These are phyloP conservation scores for Trichophyton equinum DNA, from an alignment of 2,329 filamentous ascomycete genomes.

Conservation along the genomic window DNA sequence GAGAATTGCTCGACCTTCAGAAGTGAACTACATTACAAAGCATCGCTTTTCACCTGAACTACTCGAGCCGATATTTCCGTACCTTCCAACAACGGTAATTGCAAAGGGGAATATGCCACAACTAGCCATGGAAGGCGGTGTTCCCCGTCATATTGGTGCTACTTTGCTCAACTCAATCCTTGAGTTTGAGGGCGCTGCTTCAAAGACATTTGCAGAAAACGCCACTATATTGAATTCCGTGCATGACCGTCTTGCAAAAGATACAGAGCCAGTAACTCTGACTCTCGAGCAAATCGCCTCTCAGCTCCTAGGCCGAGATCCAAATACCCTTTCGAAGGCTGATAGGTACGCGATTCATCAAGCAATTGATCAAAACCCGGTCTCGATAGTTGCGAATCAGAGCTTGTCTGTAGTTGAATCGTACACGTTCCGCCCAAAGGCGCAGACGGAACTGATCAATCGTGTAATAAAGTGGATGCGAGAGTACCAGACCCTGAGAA, in stretches of 20 bases:
- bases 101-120: slow-evolving; percentile 22
- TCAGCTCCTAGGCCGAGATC: slow-evolving; percentile 22
- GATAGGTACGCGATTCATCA: slow-evolving; percentile 27
- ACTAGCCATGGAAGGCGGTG: slow-evolving; percentile 28
- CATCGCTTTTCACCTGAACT: slow-evolving; percentile 35
- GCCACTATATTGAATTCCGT: slow-evolving; percentile 24
- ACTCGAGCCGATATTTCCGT: slow-evolving; percentile 37
- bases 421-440: slow-evolving; percentile 41
- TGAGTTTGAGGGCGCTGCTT: slow-evolving; percentile 23
- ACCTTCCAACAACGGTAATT: slow-evolving; percentile 34
- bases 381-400: slow-evolving; percentile 25
- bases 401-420: slow-evolving; percentile 24
- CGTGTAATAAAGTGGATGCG: slow-evolving; percentile 45
- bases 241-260: slow-evolving; percentile 28
- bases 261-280: slow-evolving; percentile 23
- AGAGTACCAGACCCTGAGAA: slow-evolving; percentile 41
- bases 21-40: slow-evolving; percentile 39
- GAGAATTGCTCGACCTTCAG: slow-evolving; percentile 26
- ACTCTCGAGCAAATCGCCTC: slow-evolving; percentile 28
- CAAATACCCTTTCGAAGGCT: slow-evolving; percentile 21
- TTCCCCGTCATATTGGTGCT: slow-evolving; percentile 28
- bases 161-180: slow-evolving; percentile 25
- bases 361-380: slow-evolving; percentile 21
- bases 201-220: slow-evolving; percentile 26
- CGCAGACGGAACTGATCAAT: slow-evolving; percentile 37